Percentiles rank a stretch among this genome's conserved stretches.
These are phyloP conservation scores for Sclerotinia trifoliorum DNA, from an alignment of 2,329 filamentous ascomycete species.

Conservation along the genomic window DNA sequence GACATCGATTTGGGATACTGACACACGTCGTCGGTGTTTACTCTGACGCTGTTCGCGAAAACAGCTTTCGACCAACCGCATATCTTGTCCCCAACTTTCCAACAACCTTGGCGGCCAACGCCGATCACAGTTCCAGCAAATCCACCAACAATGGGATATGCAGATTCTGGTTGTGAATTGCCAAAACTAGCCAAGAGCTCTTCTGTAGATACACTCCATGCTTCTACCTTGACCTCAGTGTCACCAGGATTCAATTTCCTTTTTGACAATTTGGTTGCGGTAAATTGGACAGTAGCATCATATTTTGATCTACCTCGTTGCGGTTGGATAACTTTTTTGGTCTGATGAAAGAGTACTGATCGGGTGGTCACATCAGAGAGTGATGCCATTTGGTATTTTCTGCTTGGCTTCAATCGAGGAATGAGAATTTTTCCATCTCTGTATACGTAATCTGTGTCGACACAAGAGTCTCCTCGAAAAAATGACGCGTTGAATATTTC, in stretches of 20 bases:
- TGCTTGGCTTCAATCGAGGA: neutral
- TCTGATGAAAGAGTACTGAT: neutral
- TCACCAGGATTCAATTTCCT: neutral
- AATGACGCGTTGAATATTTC: neutral
- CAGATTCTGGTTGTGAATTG: neutral
- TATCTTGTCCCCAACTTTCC: constrained; percentile 40
- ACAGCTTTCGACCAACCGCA: constrained; percentile 31
- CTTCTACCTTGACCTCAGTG: neutral
- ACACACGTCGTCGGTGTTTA: constrained; percentile 28
- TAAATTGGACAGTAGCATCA: neutral
- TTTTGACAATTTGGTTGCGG: neutral
- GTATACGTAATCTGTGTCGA: neutral
- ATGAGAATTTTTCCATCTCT: neutral
- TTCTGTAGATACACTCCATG: constrained; percentile 39
- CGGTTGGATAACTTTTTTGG: neutral
- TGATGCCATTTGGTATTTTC: neutral
- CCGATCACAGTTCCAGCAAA: constrained; percentile 40
- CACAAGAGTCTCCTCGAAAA: neutral
- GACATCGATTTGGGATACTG: constrained; percentile 28
- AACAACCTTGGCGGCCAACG: constrained; percentile 33
- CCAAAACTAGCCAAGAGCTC: constrained; percentile 33
- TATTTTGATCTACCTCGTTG: neutral
- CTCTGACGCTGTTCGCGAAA: constrained; percentile 31
- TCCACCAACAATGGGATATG: constrained; percentile 29
- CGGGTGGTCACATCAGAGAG: neutral